These are phyloP conservation scores for Pilaira anomala DNA, from an alignment of 192 early-diverging fungal genomes.

Conservation along the genomic window DNA sequence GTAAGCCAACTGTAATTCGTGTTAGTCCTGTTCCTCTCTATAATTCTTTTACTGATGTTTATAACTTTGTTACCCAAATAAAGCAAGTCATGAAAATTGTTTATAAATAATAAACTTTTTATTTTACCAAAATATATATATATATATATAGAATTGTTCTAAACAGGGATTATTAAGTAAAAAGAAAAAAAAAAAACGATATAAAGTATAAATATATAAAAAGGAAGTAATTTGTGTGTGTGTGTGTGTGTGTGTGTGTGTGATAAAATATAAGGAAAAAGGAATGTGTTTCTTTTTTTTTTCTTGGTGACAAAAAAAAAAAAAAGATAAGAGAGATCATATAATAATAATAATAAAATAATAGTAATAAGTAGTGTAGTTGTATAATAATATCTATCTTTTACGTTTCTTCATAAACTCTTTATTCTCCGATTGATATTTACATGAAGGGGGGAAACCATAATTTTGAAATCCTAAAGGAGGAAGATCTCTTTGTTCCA, in stretches of 20 bases:
- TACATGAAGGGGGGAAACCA: neutral
- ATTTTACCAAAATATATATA: no score
- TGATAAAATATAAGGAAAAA: no score
- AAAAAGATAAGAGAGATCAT: neutral
- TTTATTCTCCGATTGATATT: slow-evolving; percentile 11
- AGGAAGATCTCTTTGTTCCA: slow-evolving; percentile 14
- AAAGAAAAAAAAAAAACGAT: no score
- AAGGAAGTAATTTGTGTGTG: no score
- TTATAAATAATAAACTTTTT: slow-evolving; percentile 14
- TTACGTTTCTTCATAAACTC: slow-evolving; percentile 15
- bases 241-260: no score
- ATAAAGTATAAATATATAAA: no score
- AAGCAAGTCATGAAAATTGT: slow-evolving; percentile 41
- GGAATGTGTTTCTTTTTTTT: no score
- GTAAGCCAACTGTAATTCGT: slow-evolving; percentile 88
- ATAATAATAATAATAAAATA: neutral
- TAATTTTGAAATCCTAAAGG: slow-evolving; percentile 11
- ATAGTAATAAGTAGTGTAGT: neutral
- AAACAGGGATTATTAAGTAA: no score
- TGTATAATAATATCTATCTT: neutral
- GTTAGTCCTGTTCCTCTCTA: slow-evolving; percentile 90
- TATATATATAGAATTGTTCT: no score
- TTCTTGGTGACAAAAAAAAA: no score
- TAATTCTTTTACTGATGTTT: slow-evolving; percentile 83
- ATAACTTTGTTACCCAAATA: slow-evolving; percentile 59